These are phyloP conservation scores for Yamadazyma endophytica DNA, from an alignment of 805 yeast species.

Conservation along the genomic window DNA sequence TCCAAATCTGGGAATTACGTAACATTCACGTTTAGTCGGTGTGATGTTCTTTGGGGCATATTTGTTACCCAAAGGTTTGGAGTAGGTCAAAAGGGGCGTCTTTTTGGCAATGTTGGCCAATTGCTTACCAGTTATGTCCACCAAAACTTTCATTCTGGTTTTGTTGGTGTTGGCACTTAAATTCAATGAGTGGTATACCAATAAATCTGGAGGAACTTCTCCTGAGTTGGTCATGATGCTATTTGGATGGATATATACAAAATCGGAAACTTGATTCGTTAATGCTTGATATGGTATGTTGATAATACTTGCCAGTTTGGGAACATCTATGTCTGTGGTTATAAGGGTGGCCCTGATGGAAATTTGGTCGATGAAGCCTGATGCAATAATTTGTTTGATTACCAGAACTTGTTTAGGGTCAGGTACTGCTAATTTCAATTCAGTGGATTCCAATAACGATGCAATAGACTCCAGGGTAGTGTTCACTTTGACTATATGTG, in stretches of 20 bases:
- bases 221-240: constrained; percentile 63
- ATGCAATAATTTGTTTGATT: constrained; percentile 84
- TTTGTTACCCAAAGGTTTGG: constrained; percentile 90
- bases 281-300: constrained; percentile 61
- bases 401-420: constrained; percentile 65
- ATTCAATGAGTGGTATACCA: constrained; percentile 71
- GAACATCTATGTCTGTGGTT: constrained; percentile 55
- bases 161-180: constrained; percentile 43
- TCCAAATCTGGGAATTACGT: constrained; percentile 88
- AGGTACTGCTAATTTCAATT: constrained; percentile 63
- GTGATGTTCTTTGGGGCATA: constrained; percentile 71
- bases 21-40: constrained; percentile 73
- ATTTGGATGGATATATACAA: constrained; percentile 75
- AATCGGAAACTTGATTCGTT: constrained; percentile 41
- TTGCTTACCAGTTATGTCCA: constrained; percentile 71
- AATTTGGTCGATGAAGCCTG: constrained; percentile 90
- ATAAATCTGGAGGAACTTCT: constrained; percentile 69
- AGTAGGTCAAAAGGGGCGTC: constrained; percentile 72
- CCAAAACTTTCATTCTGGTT: constrained; percentile 70
- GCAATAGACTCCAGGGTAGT: constrained; percentile 61
- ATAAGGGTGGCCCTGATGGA: constrained; percentile 78
- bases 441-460: constrained; percentile 25
- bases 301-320: constrained; percentile 54
- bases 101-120: constrained; percentile 72
- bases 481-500: constrained; percentile 65